These are phyloP conservation scores for Salix arbutifolia DNA, from an alignment of 345 rosid species.

Conservation along the genomic window DNA sequence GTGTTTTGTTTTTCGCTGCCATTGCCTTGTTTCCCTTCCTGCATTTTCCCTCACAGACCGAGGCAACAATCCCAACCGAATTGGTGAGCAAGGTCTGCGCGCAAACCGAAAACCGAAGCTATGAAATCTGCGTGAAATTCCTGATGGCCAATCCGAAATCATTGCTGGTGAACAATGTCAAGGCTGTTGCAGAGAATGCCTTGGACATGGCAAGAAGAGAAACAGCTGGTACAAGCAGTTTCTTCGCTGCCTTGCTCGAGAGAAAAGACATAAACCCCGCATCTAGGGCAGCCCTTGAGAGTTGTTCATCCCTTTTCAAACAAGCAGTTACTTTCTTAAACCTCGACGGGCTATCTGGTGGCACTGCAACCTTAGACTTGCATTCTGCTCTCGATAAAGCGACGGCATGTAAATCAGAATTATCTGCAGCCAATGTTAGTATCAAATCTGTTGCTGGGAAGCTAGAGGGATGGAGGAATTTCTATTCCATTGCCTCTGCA, in stretches of 20 bases:
- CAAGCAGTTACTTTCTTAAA: no score
- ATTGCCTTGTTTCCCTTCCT: not conserved
- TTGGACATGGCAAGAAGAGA: not conserved
- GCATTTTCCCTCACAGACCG: not conserved
- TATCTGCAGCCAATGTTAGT: no score
- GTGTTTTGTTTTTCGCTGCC: not conserved
- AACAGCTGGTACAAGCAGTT: not conserved
- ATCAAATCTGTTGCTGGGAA: no score
- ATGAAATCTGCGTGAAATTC: not conserved
- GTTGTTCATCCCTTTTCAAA: no score
- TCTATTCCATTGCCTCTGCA: no score
- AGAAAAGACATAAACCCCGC: not conserved
- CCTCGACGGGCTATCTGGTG: no score
- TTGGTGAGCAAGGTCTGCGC: not conserved
- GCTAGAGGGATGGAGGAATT: no score
- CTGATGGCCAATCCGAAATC: not conserved
- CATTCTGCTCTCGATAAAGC: no score
- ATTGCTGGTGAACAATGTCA: not conserved
- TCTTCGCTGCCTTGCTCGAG: not conserved
- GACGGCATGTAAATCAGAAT: no score
- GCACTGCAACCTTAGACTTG: no score
- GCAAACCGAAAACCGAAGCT: no score
- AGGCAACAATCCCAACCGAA: not conserved
- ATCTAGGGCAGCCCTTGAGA: not conserved
- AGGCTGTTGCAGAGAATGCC: not conserved